Evolutionary conservation across 163 green algal genomes (phyloP), one percentile per base, ranked within the genome.

Genomic region (Prototheca wickerhamii): DNA sequence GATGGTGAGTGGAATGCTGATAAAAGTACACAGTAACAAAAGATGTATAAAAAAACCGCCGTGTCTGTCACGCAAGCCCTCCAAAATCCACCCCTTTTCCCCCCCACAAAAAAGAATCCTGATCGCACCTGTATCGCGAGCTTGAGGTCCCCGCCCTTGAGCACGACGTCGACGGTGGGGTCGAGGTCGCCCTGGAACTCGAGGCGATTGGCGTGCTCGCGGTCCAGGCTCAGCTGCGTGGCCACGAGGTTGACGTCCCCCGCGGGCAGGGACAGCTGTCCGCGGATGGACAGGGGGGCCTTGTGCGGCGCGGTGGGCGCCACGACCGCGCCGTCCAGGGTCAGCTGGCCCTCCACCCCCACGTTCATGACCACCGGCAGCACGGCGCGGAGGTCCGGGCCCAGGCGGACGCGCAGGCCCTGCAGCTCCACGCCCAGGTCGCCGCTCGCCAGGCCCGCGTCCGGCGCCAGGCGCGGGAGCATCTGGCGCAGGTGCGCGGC

Each of bases 311-410:
- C 69, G 2, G 83, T 83, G 2, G 77, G 65, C 33, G 91, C 91
- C 29, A 67, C 82, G 20, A 96, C 59, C 20, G 76, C 20, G 1
- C 15, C 18, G 23, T 54, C 46, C 20, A 54, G 18, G 12, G 26
- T 70, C 32, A 97, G 63, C 68, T 90, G 68, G 6, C 92, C 92
- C 18, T 58, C 68, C 5, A 95, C 71, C 4, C 73, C 80, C 68
- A 97, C 84, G 70, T 95, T 95, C 56, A 96, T 72, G 43, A 97
- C 88, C 44, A 97, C 80, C 1, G 91, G 91, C 72, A 95, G 95
- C 56, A 91, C 73, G 3, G 86, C 84, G 1, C 88, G 68, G 63
- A 97, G 80, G 67, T 98, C 91, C 2, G 91, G 91, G 4, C 91
- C 91, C 58, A 98, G 75, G 37, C 73, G 65, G 26, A 98, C 58